Base-by-base conservation (phyloP, 2,329 filamentous ascomycete species). In the Pestalotiopsis sp. region DNA sequence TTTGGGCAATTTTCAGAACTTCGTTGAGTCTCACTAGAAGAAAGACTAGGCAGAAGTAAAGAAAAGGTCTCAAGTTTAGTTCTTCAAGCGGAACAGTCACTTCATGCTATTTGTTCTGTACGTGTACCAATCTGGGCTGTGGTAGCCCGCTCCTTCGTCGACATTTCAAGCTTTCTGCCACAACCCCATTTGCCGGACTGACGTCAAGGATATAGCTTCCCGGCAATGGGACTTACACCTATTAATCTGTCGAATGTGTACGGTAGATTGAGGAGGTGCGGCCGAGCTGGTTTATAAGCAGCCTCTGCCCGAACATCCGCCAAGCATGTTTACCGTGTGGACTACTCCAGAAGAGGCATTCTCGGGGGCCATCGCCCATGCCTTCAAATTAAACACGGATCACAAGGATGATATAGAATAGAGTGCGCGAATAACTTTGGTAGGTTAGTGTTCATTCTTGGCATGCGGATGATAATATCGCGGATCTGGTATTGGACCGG, bases 381-480 rank as follows among this genome's bases (percentile, higher is more conserved):
- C 57, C 20, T n/a, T 11, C 25, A 62, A 39, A n/a, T 20, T 62
- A n/a, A 20, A 20, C 31, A 20, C 14, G 14, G 17, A 62, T 62
- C 59, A 62, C 27, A n/a, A 38, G 31, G 59, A 7, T 52, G 7
- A 9, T 41, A 31, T 14, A 23, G 14, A 20, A 12, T 62, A 62
- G n/a, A 36, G n/a, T 62, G 59, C 13, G 31, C 36, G 25, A 62
- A 62, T 39, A 17, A 20, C 4, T 9, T 36, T 31, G 14, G 59
- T 20, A 62, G 27, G 59, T 13, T 62, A 62, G 7, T 9, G 11
- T 38, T 62, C 31, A 12, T 62, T 62, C 59, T 62, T 39, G 59
- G 59, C 59, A 62, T n/a, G 17, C 59, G 59, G 59, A 62, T 38
- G 59, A 62, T 62, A 31, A 39, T 36, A 62, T 36, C 27, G 59